Conservation (phyloP, 805 yeast species). For the Sugiyamaella marilandica region DNA sequence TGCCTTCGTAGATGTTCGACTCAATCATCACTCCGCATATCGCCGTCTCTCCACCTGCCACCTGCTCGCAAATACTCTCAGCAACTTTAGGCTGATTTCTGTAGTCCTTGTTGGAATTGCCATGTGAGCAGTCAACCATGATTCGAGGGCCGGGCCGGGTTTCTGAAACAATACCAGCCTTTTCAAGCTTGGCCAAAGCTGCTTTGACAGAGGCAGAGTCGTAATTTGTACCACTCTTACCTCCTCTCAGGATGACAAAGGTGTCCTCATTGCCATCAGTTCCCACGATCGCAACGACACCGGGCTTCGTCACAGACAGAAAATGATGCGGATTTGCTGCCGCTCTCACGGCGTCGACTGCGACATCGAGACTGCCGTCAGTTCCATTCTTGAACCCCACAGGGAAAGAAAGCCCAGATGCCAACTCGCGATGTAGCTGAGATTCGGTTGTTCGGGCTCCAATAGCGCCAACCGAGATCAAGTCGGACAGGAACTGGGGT, state of each 20-base stretch:
- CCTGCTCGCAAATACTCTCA: constrained; percentile 68
- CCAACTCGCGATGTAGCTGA: constrained; percentile 93
- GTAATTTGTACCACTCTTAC: constrained; percentile 86
- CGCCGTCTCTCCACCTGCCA: constrained; percentile 63
- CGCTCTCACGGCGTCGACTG: constrained; percentile 89
- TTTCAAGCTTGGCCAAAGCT: constrained; percentile 54
- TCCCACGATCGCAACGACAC: constrained; percentile 92
- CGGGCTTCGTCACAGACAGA: constrained; percentile 91
- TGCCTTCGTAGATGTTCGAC: constrained; percentile 84
- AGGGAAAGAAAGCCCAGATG: constrained; percentile 96
- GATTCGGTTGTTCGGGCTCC: constrained; percentile 99
- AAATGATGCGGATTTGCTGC: constrained; percentile 93
- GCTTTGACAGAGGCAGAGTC: constrained; percentile 68
- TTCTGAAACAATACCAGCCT: constrained; percentile 39
- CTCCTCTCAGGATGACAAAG: constrained; percentile 92
- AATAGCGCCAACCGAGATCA: constrained; percentile 94
- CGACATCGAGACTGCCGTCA: constrained; percentile 91
- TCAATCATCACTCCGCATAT: constrained; percentile 97
- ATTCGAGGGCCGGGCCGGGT: constrained; percentile 52
- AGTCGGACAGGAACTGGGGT: constrained; percentile 90
- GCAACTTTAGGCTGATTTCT: constrained; percentile 91
- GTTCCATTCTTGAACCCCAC: constrained; percentile 98
- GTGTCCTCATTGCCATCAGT: constrained; percentile 91
- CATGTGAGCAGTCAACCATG: constrained; percentile 98
- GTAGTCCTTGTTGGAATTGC: constrained; percentile 87